These are phyloP conservation scores for Saccharomyces pastorianus DNA, from an alignment of 1,139 yeast genomes.

Conservation along the genomic window DNA sequence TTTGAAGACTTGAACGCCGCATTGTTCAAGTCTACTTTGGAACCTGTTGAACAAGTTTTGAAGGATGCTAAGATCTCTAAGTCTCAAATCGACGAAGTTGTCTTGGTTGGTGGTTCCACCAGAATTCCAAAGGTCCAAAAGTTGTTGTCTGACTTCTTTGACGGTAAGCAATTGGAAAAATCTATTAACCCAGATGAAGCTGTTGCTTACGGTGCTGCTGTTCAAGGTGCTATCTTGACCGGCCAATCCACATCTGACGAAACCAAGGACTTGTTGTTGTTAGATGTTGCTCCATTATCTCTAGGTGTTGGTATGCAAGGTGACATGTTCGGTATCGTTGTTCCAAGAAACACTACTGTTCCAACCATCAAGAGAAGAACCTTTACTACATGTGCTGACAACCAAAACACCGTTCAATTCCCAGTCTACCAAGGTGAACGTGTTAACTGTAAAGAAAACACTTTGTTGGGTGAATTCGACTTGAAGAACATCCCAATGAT, in stretches of 20 bases:
- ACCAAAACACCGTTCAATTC: constrained; percentile 97
- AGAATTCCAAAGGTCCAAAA: constrained; percentile 98
- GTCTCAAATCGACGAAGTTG: constrained; percentile 83
- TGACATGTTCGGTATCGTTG: constrained; percentile 94
- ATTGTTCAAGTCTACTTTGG: constrained; percentile 87
- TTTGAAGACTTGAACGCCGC: constrained; percentile 93
- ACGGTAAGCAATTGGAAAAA: constrained; percentile 89
- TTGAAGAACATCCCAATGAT: constrained; percentile 95
- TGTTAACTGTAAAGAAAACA: constrained; percentile 96
- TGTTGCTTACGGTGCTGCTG: constrained; percentile 98
- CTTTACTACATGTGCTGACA: constrained; percentile 96
- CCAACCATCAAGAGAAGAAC: constrained; percentile 98
- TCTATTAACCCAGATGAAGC: constrained; percentile 98
- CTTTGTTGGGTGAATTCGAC: constrained; percentile 96
- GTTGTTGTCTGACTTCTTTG: constrained; percentile 91
- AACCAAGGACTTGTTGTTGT: constrained; percentile 89
- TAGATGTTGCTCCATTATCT: constrained; percentile 95
- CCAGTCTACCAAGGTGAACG: constrained; percentile 99
- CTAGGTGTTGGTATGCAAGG: constrained; percentile 99
- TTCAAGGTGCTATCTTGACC: constrained; percentile 95
- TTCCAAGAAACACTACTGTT: constrained; percentile 97
- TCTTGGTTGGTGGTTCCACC: constrained; percentile 97
- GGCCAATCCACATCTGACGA: constrained; percentile 93
- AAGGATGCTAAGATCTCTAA: constrained; percentile 86
- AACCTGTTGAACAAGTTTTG: constrained; percentile 94